Conservation (phyloP, 129 eudicot species). For the Helichrysum umbraculigerum region DNA sequence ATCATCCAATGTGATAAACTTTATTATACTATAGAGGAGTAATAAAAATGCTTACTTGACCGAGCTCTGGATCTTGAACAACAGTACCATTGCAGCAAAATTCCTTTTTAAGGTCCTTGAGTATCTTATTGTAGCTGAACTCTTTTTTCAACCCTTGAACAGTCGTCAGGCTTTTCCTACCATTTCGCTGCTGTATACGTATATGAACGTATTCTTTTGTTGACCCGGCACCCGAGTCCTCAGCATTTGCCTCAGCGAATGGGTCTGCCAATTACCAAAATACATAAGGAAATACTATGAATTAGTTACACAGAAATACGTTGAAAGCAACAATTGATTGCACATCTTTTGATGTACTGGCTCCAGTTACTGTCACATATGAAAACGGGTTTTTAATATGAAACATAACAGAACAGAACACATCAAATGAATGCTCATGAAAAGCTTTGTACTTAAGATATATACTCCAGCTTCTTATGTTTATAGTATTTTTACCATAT, state of each 20-base stretch:
- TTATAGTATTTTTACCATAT: neutral
- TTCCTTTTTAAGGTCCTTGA: constrained; percentile 37
- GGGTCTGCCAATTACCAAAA: constrained; percentile 23
- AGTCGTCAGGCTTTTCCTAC: constrained; percentile 44
- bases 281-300: neutral
- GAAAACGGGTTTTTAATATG: neutral
- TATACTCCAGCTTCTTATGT: neutral
- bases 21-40: neutral
- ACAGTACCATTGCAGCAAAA: constrained; percentile 45
- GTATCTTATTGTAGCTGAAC: constrained; percentile 38
- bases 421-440: neutral
- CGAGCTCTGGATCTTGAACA: constrained; percentile 46
- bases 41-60: constrained; percentile 23
- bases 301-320: neutral
- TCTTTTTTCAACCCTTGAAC: constrained; percentile 42
- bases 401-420: neutral
- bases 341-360: neutral
- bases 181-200: constrained; percentile 41
- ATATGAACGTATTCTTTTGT: constrained; percentile 44
- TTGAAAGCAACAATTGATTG: neutral
- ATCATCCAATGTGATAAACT: neutral
- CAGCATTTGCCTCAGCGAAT: constrained; percentile 43
- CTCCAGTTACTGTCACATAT: neutral
- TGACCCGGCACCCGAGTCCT: constrained; percentile 42
- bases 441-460: neutral